Evolutionary conservation across 768 basidiomycete species (phyloP).

Genomic region (Tephrocybe rancida): DNA sequence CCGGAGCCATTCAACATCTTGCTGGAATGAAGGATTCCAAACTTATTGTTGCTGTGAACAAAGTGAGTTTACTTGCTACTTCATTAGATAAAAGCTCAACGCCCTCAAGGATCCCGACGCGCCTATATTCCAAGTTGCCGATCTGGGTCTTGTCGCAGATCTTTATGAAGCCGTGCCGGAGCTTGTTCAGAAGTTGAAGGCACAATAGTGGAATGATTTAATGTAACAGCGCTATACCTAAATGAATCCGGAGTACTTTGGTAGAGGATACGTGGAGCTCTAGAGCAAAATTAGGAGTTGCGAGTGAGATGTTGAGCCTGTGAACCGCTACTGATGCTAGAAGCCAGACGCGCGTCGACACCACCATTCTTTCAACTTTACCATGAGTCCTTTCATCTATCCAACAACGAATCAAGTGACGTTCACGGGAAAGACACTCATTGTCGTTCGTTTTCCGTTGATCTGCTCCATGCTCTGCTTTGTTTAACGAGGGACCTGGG

Average conservation of each 20-base stretch:
- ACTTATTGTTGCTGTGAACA: constrained; percentile 97
- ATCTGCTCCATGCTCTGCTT: not conserved
- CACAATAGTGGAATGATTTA: constrained; percentile 11
- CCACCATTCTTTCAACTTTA: not conserved
- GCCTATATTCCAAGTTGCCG: constrained; percentile 98
- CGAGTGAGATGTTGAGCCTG: too few species aligned
- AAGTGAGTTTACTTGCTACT: constrained; percentile 49
- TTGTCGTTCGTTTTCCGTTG: constrained; percentile 40
- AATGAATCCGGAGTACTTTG: too few species aligned
- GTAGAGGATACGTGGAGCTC: too few species aligned
- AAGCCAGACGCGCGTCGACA: not conserved
- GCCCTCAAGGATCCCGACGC: constrained; percentile 84
- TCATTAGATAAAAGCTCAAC: constrained; percentile 8
- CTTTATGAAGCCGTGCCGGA: constrained; percentile 92
- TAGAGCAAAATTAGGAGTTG: too few species aligned
- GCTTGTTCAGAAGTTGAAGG: constrained; percentile 84
- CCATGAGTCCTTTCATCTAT: constrained; percentile 33
- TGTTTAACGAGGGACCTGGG: constrained; percentile 12
- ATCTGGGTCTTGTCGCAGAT: constrained; percentile 92
- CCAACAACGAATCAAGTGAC: constrained; percentile 23
- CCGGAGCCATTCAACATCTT: constrained; percentile 97
- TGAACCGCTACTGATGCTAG: too few species aligned
- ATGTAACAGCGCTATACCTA: too few species aligned
- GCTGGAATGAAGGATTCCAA: constrained; percentile 99
- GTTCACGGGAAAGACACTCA: constrained; percentile 41